Base-by-base conservation (phyloP, 108 stramenopile genomes). In the Nitzschia sp. region DNA sequence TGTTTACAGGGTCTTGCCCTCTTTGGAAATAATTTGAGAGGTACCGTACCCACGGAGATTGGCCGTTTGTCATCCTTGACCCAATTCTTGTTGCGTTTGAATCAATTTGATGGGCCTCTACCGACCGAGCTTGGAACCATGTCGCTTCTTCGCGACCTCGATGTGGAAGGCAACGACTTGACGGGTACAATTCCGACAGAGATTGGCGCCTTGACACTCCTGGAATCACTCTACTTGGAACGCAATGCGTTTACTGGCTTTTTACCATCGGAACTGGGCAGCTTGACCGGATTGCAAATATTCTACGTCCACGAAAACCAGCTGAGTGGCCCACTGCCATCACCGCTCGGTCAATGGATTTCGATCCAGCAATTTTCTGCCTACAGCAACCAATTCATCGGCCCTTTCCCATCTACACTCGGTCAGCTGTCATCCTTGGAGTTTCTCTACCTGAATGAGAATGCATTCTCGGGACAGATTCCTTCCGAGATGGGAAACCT, bases 381-480 rank as follows among this genome's bases (percentile, higher is more conserved):
- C 4, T 16, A 50, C 19, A n/a, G 48, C 4, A 50, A 50, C 19
- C 4, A 4, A 22, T 50, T 82, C 33, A 66, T 45, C 11, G 68
- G 79, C 3, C 69, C 44, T 22, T 59, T 79, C 34, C 76, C 82
- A 29, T 27, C 21, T 61, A 67, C 81, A 25, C 48, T 85, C 4
- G 75, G 71, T 1, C 63, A 47, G 9, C 55, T 79, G 45, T 63
- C 23, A 22, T 58, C 45, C 15, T 62, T 91, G 69, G 36, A 78
- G 58, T 80, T 78, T 33, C 29, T 76, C 26, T 69, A 59, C 56
- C 28, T 87, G 53, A 60, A 81, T 52, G 68, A 77, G 54, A 90
- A 87, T 64, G 26, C 66, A 17, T 54, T 81, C 6, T 50, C 34
- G 11, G 80, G 80, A 1, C 60, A 61, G 0, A 25, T 85, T 29